Evolutionary conservation across 1,284 basidiomycete genomes (phyloP).

Genomic region (Naganishia albida): DNA sequence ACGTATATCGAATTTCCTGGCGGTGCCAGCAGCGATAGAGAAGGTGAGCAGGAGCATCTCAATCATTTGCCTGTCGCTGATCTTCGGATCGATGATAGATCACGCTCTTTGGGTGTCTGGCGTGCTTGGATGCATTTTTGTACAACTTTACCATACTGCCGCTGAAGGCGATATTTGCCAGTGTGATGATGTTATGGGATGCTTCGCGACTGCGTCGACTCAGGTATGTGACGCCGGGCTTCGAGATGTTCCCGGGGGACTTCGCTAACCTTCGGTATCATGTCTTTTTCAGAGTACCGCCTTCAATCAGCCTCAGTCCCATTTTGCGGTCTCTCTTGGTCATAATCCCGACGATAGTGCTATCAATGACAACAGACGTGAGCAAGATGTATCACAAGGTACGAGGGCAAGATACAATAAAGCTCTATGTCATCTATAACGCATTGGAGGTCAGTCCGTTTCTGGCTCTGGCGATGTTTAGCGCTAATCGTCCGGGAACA

Average conservation of each 20-base stretch:
- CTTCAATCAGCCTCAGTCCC: constrained; percentile 49
- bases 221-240: constrained; percentile 32
- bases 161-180: constrained; percentile 76
- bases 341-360: constrained; percentile 69
- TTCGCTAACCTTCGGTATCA: background rate
- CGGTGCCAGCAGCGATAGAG: constrained; percentile 89
- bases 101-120: constrained; percentile 85
- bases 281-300: constrained; percentile 4
- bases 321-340: constrained; percentile 77
- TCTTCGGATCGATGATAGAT: constrained; percentile 60
- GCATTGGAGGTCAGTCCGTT: constrained; percentile 73
- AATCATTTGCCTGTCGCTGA: background rate
- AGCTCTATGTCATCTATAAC: constrained; percentile 99
- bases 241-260: constrained; percentile 30
- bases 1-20: constrained; percentile 94
- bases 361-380: constrained; percentile 84
- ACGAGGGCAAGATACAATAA: constrained; percentile 97
- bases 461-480: background rate
- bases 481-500: constrained; percentile 46
- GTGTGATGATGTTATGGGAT: constrained; percentile 45
- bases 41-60: constrained; percentile 62
- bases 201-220: constrained; percentile 25
- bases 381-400: constrained; percentile 99
- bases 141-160: constrained; percentile 98
- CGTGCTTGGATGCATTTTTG: constrained; percentile 95